Evolutionary conservation across 2,329 filamentous ascomycete species (phyloP).

Genomic region (Neonectria hederae): DNA sequence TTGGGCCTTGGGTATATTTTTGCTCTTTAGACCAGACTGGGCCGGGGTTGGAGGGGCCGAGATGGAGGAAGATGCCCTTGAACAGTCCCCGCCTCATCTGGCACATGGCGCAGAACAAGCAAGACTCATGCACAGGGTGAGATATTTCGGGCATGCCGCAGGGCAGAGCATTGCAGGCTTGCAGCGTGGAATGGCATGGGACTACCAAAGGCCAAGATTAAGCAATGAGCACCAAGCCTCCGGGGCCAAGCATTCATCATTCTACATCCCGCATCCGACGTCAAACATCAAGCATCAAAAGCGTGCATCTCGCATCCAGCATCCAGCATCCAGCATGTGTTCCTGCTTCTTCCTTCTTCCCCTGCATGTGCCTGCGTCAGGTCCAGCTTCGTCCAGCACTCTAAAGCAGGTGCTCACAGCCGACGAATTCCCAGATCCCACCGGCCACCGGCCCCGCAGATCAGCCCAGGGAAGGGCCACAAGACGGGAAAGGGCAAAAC

Average conservation of each 20-base stretch:
- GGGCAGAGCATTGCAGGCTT: neutral
- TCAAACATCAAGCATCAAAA: conserved; percentile 1
- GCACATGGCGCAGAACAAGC: conserved; percentile 13
- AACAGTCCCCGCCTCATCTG: neutral
- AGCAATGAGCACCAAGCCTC: neutral
- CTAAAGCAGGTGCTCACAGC: neutral
- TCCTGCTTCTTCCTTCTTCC: conserved; percentile 30
- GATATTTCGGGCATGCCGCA: conserved; percentile 22
- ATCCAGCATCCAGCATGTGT: conserved; percentile 15
- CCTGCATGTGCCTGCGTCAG: conserved; percentile 35
- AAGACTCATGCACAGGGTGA: conserved; percentile 2
- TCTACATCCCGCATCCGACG: neutral
- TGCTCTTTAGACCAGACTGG: conserved; percentile 13
- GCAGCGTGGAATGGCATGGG: neutral
- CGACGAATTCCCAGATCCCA: conserved; percentile 26
- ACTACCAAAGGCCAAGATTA: neutral
- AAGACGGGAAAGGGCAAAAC: conserved; percentile 11
- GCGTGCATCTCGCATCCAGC: neutral
- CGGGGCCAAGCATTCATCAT: neutral
- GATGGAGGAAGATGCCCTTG: neutral
- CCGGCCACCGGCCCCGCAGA: conserved; percentile 19
- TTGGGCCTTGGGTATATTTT: neutral
- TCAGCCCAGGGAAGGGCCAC: conserved; percentile 23
- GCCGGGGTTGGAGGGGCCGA: conserved; percentile 13
- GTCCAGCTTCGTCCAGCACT: neutral